Base-by-base conservation (phyloP, 2,329 filamentous ascomycete species). In the Phoma herbarum region DNA sequence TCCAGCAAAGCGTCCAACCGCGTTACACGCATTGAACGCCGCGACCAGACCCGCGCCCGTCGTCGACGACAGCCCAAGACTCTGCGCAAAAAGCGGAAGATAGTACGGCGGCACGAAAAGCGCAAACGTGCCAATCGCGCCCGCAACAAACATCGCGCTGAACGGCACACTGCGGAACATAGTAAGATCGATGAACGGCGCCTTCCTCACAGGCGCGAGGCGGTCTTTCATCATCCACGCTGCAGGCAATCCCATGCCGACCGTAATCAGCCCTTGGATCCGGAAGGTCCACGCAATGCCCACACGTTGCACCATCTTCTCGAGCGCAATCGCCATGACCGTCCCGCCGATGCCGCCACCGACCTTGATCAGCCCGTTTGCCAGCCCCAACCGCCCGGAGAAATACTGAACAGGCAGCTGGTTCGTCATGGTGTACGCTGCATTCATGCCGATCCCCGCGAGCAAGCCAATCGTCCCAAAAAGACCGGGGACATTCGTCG, bases 391-490 rank as follows among this genome's bases (percentile, higher is more conserved):
- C n/a, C 66, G 64, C 1, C 64, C 63, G 29, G 62, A 69, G 33
- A 74, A 74, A 26, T 69, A 74, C 44, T 74, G 70, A 28, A 70
- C 59, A 0, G 69, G 65, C 6, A 73, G 52, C 3, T 56, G 44
- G 42, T 70, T 71, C 12, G 42, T 54, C 8, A 70, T 65, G 1
- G 65, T 60, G 45, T 71, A 75, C 0, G 71, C 64, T 44, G 68
- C 61, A 7, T 51, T 53, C 51, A 68, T 65, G 0, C 83, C 83
- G 22, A 82, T 52, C 0, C 82, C 83, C 58, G 77, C 75, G 4
- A 83, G 60, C 16, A 81, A 65, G 0, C 84, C 83, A 11, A 75
- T 71, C 0, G 80, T 82, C 2, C 79, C 71, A 57, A 85, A 86
- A 11, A 85, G 63, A 16, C 60, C 62, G 1, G 57, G 42, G 9